Evolutionary conservation across 2,329 filamentous ascomycete genomes (phyloP), one percentile per base, ranked within the genome.

Genomic region (Trichoderma hamatum): DNA sequence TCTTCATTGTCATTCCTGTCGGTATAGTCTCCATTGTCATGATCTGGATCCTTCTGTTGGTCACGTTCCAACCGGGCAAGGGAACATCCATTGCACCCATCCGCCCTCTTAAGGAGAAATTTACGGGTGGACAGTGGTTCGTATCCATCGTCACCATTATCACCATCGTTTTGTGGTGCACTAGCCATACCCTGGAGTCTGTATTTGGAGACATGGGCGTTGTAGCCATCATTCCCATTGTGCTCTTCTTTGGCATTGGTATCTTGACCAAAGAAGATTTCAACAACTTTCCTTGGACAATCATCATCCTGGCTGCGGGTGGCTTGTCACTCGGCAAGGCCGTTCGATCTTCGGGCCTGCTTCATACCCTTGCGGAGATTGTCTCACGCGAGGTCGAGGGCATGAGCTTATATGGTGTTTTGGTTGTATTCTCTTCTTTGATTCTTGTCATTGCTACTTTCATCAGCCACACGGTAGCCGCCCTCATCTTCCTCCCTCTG

Each of bases 231-330:
- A 93, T 99, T 70, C 96, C 96, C 6, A 91, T 99, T 63, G 92
- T 97, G 3, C 85, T 97, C 52, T 99, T 99, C 86, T 99, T 99
- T 75, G 96, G 96, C 67, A 94, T 94, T 2, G 96, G 96, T 13
- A 95, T 98, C 73, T 85, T 99, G 36, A 98, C 94, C 60, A 99
- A 98, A 81, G 96, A 98, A 81, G 96, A 99, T 81, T 99, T 99
- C 79, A 99, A 99, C 84, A 99, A 99, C 80, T 99, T 99, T 80
- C 91, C 97, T 49, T 99, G 96, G 96, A 99, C 96, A 24, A 99
- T 99, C 80, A 97, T 99, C 80, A 98, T 99, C 76, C 90, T 99
- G 24, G 96, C 96, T 0, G 95, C 96, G 0, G 96, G 96, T 58
- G 96, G 96, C 9, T 83, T 99, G 39, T 94, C 94, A 1, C 88